Evolutionary conservation across 345 rosid species (phyloP), one percentile per base, ranked within the genome.

Genomic region (Syzygium aqueum): DNA sequence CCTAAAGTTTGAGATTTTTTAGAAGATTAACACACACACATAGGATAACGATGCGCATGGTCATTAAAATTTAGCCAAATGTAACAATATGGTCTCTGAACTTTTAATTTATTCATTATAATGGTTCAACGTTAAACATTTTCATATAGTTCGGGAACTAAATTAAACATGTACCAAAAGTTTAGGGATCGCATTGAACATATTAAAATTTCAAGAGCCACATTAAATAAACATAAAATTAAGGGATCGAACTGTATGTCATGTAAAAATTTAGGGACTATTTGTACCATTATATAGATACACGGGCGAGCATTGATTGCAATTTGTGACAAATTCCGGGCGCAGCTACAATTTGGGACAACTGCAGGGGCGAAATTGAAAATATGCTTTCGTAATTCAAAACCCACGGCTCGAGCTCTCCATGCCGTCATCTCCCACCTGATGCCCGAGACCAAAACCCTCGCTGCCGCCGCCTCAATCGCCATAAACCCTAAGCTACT

Each of bases 401-500:
- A 37, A 21, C 27, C 49, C 49, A 4, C 80, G 49, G 49, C 49
- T 33, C 82, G 4, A 37, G 25, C 22, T 19, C 27, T 11, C 49
- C 49, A 51, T 11, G 63, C 53, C 40, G 84, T 43, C 85, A 33
- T 33, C 73, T 65, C 3, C 37, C 37, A 30, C 56, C 84, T 27
- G 27, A 89, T 90, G 93, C 89, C 80, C 86, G 73, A 86, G 88
- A 53, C 86, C 78, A 87, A 59, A 77, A 85, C 53, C 51, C 82
- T 52, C 53, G 43, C 77, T 51, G 0, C 85, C 46, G 28, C 7
- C 46, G 46, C 46, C 46, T 43, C 90, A 23, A 54, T 80, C 82
- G 40, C 84, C 59, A 61, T 53, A 84, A 92, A 92, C 92, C 90
- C 94, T 63, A 84, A 87, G 1, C 85, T 92, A 59, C 11, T 93